Percentiles rank a stretch among this genome's conserved stretches.
phyloP scores from a whole-genome alignment of 345 rosid species.

The Syzygium jambos region DNA sequence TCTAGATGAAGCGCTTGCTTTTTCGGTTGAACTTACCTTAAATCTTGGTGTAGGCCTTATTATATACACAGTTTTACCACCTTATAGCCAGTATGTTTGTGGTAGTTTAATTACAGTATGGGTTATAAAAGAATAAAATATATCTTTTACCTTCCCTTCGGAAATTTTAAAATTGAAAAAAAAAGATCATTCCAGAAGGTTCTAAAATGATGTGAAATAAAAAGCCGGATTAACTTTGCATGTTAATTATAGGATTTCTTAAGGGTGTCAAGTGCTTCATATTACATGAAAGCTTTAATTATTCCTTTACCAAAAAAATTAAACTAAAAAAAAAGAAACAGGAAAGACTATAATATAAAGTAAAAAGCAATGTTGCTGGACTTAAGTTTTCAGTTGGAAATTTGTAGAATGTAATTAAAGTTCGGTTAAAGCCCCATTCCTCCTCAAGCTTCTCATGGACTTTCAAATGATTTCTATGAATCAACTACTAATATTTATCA shows the following conservation, averaged over 20 bases:
- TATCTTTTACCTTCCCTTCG: neutral
- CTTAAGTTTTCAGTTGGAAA: too few species aligned
- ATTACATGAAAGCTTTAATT: neutral
- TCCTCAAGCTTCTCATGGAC: too few species aligned
- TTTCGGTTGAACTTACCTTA: neutral
- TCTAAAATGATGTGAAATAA: neutral
- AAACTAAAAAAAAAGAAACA: neutral
- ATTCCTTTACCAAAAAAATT: neutral
- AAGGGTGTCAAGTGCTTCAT: neutral
- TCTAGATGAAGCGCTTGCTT: neutral
- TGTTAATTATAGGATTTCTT: neutral
- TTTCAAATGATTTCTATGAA: too few species aligned
- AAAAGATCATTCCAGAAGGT: neutral
- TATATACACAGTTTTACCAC: neutral
- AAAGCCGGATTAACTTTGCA: neutral
- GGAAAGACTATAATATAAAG: neutral
- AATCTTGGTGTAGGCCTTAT: neutral
- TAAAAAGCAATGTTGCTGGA: neutral
- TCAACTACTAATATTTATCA: neutral
- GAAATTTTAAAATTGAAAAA: neutral
- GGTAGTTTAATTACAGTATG: neutral
- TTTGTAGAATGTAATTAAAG: too few species aligned
- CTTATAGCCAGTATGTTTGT: neutral
- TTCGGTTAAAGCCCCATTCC: too few species aligned
- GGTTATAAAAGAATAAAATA: neutral